Evolutionary conservation across 768 basidiomycete species (phyloP), one percentile per base, ranked within the genome.

Genomic region (Lactarius pseudohatsudake): DNA sequence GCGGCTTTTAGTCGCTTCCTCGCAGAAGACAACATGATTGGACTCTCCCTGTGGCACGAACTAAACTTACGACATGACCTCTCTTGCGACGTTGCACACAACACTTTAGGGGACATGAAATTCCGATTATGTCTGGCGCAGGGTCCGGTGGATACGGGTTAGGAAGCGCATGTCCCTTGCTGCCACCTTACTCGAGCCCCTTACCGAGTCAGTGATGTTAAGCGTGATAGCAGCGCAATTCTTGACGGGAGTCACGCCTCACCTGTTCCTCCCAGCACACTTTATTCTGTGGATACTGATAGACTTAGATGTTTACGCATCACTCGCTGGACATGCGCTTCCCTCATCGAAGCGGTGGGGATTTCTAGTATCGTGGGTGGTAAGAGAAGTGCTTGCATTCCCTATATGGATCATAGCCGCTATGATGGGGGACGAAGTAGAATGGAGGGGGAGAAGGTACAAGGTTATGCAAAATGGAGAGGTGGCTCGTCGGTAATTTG

Each of bases 1-100:
- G 81, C 85, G 9, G 89, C 86, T 0, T 98, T 98, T 69, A 90
- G 89, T 0, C 86, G 89, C 15, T 98, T 90, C 77, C 83, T 98
- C 53, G 96, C 97, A 0, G 97, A 99, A 77, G 97, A 99, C 79
- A 98, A 98, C 78, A 96, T 93, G 92, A 96, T 99, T 64, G 97
- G 88, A 20, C 81, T 86, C 57, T 86, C 92, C 1, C 79, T 99
- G 15, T 98, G 95, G 97, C 93, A 98, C 75, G 93, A 98, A 75
- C 82, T 98, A 3, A 89, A 86, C 41, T 80, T 94, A 41, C 84
- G 91, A 56, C 97, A 99, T 74, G 89, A 93, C 64, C 82, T 98
- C 66, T 96, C 94, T 0, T 89, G 87, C 74, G 96, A 98, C 74
- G 87, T 96, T 62, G 96, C 90, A 1, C 84, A 86, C 55, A 97